Conservation (phyloP, 768 basidiomycete species). For the Phallus indusiatus region DNA sequence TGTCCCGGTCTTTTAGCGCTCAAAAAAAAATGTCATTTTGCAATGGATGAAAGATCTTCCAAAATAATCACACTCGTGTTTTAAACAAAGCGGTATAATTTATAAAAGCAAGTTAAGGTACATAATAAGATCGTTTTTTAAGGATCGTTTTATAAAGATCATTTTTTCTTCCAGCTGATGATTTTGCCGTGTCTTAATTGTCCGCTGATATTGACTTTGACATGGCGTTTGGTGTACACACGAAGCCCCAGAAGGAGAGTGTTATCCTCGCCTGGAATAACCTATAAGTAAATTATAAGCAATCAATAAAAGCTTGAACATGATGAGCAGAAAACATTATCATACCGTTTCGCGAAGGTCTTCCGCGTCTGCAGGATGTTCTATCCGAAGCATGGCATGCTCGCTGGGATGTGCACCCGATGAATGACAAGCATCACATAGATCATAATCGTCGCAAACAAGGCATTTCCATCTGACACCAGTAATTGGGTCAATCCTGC, state of each 20-base stretch:
- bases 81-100: not conserved
- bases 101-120: not conserved
- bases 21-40: no score
- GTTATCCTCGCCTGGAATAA: not conserved
- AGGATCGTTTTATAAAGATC: no score
- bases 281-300: not conserved
- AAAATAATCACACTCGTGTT: no score
- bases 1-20: no score
- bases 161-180: not conserved
- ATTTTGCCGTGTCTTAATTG: slow-evolving; percentile 8
- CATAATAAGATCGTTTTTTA: slow-evolving; percentile 7
- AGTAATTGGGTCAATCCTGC: slow-evolving; percentile 1
- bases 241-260: not conserved
- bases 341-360: slow-evolving; percentile 6
- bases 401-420: slow-evolving; percentile 9
- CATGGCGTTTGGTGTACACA: slow-evolving; percentile 3
- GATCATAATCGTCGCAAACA: slow-evolving; percentile 10
- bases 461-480: slow-evolving; percentile 9
- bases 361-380: slow-evolving; percentile 6
- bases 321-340: not conserved
- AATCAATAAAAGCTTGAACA: not conserved
- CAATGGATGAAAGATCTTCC: no score
- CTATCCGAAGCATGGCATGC: slow-evolving; percentile 10
- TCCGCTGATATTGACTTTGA: slow-evolving; percentile 5
- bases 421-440: slow-evolving; percentile 10